phyloP scores from a whole-genome alignment of 768 basidiomycete species.

The Pholiota conissans region DNA sequence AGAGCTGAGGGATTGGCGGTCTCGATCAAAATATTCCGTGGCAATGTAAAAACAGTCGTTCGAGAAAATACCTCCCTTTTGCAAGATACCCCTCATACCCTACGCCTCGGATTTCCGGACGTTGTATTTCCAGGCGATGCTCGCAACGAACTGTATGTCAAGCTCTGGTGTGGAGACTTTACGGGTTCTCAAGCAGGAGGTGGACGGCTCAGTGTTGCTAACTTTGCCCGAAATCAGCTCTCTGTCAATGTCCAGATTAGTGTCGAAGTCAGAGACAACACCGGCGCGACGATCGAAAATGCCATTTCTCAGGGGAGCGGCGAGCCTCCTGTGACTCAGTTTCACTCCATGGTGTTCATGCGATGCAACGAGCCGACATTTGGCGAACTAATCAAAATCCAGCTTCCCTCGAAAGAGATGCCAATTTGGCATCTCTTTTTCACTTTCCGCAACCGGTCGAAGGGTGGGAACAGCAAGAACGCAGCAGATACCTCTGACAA shows the following conservation, averaged over 20 bases:
- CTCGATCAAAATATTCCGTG: conserved; percentile 83
- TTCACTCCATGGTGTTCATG: conserved; percentile 89
- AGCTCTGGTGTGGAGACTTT: conserved; percentile 95
- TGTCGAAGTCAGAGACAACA: conserved; percentile 78
- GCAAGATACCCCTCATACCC: conserved; percentile 77
- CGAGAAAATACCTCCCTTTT: conserved; percentile 84
- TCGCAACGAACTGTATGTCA: conserved; percentile 96
- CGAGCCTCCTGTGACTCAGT: conserved; percentile 77
- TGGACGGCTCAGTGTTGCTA: conserved; percentile 58
- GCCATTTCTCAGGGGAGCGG: conserved; percentile 84
- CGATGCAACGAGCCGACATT: conserved; percentile 88
- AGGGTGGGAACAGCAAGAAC: conserved; percentile 35
- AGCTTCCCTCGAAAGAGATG: conserved; percentile 64
- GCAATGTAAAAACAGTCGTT: conserved; percentile 72
- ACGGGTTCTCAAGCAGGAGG: conserved; percentile 47
- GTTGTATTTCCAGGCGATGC: conserved; percentile 91
- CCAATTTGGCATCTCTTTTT: conserved; percentile 92
- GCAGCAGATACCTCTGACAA: conserved; percentile 52
- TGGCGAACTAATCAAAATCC: conserved; percentile 90
- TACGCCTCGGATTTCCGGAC: conserved; percentile 92
- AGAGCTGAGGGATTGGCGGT: conserved; percentile 90
- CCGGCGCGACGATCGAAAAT: conserved; percentile 67
- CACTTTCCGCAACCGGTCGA: conserved; percentile 79
- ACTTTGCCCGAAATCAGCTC: conserved; percentile 56
- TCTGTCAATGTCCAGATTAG: conserved; percentile 84